A percentile compares a stretch with the other conserved stretches of the same genome.
Conservation (phyloP, 1,284 basidiomycete genomes). For the Ustilago vetiveriae region DNA sequence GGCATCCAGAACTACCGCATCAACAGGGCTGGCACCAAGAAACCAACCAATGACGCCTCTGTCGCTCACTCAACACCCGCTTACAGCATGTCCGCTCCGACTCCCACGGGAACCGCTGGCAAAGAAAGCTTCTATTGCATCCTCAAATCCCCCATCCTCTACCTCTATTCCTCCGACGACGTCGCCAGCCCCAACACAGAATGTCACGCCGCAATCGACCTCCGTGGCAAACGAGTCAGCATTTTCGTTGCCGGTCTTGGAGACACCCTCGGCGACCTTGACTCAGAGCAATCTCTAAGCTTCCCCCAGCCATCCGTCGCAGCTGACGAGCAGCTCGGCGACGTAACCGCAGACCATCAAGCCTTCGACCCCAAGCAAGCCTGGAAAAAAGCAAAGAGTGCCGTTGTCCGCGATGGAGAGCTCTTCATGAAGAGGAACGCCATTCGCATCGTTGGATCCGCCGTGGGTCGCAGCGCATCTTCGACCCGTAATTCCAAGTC, state of each 20-base stretch:
- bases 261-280: slow-evolving; percentile 58
- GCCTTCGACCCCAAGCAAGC: slow-evolving; percentile 14
- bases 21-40: slow-evolving; percentile 16
- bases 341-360: slow-evolving; percentile 13
- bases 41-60: slow-evolving; percentile 8
- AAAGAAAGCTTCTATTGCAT: slow-evolving; percentile 59
- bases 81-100: slow-evolving; percentile 6
- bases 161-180: slow-evolving; percentile 63
- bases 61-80: slow-evolving; percentile 9
- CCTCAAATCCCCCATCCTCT: slow-evolving; percentile 62
- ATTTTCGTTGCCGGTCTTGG: slow-evolving; percentile 57
- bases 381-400: slow-evolving; percentile 43
- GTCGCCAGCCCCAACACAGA: slow-evolving; percentile 52
- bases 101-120: slow-evolving; percentile 33
- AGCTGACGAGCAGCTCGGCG: slow-evolving; percentile 18
- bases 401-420: slow-evolving; percentile 57
- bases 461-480: slow-evolving; percentile 9
- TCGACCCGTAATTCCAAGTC: slow-evolving; percentile 13
- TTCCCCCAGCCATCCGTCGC: slow-evolving; percentile 7
- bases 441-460: slow-evolving; percentile 55
- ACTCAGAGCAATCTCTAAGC: slow-evolving; percentile 10
- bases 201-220: slow-evolving; percentile 62
- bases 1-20: slow-evolving; percentile 59
- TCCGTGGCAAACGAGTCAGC: slow-evolving; percentile 61
- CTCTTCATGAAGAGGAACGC: slow-evolving; percentile 65